phyloP scores from a whole-genome alignment of 805 yeast species.

The Lipomyces japonicus region DNA sequence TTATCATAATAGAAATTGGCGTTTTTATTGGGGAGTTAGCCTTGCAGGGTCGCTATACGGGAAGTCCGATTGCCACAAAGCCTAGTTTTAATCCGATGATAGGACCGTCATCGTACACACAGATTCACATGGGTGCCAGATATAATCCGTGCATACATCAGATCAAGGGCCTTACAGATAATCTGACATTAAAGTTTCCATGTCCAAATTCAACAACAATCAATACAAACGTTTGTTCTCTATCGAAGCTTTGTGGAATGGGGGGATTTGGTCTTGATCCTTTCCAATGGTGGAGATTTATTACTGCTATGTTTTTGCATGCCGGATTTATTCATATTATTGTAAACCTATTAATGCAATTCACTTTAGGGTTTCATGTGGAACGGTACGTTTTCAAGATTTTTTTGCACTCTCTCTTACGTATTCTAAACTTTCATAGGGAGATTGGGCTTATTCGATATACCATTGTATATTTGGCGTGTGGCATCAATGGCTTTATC shows the following conservation, averaged over 20 bases:
- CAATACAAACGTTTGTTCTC: slow-evolving; percentile 53
- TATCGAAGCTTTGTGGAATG: slow-evolving; percentile 60
- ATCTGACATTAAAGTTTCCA: slow-evolving; percentile 49
- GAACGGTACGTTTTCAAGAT: slow-evolving; percentile 40
- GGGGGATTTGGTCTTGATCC: slow-evolving; percentile 48
- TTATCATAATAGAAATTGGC: slow-evolving; percentile 40
- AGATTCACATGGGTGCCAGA: slow-evolving; percentile 67
- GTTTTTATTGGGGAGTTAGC: slow-evolving; percentile 63
- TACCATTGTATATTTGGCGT: slow-evolving; percentile 51
- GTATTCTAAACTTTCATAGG: slow-evolving; percentile 3
- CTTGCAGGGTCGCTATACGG: slow-evolving; percentile 56
- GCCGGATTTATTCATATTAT: slow-evolving; percentile 69
- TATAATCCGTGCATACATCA: slow-evolving; percentile 67
- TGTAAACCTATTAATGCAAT: slow-evolving; percentile 59
- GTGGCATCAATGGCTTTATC: slow-evolving; percentile 65
- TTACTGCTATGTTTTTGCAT: slow-evolving; percentile 68
- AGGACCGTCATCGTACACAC: slow-evolving; percentile 62
- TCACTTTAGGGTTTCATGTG: slow-evolving; percentile 56
- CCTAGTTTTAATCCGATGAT: slow-evolving; percentile 77
- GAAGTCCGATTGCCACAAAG: slow-evolving; percentile 60
- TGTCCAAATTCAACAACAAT: slow-evolving; percentile 63
- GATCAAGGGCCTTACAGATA: slow-evolving; percentile 50
- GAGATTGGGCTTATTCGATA: slow-evolving; percentile 54
- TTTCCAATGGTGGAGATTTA: slow-evolving; percentile 64
- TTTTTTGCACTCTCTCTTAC: background rate